These are phyloP conservation scores for Cladosporium colombiae DNA, from an alignment of 2,329 filamentous ascomycete genomes.

Conservation along the genomic window DNA sequence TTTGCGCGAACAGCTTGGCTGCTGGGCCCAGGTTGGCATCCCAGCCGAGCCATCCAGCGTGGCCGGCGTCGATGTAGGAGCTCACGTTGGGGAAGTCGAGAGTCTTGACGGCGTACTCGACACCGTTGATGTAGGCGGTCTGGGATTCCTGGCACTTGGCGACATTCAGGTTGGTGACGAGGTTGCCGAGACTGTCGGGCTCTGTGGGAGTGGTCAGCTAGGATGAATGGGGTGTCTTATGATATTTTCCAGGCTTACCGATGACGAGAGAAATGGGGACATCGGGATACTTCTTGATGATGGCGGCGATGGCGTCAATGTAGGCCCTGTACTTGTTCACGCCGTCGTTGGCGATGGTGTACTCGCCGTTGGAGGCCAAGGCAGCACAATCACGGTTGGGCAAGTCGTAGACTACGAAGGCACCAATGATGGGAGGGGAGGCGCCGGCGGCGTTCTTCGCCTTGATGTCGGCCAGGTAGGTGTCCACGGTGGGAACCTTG, in stretches of 20 bases:
- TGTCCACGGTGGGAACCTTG: slow-evolving; percentile 53
- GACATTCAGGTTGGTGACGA: slow-evolving; percentile 61
- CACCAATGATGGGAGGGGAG: slow-evolving; percentile 48
- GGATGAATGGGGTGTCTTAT: neutral
- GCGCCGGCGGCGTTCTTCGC: slow-evolving; percentile 51
- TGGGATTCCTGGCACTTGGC: slow-evolving; percentile 57
- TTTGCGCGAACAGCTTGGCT: slow-evolving; percentile 49
- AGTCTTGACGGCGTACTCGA: slow-evolving; percentile 57
- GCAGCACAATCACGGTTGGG: slow-evolving; percentile 66
- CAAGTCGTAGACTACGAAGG: slow-evolving; percentile 64
- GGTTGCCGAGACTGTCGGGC: slow-evolving; percentile 63
- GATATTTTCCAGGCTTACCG: slow-evolving; percentile 38
- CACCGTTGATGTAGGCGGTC: slow-evolving; percentile 56
- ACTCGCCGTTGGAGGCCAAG: slow-evolving; percentile 64
- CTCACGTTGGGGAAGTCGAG: slow-evolving; percentile 63
- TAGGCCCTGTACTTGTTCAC: slow-evolving; percentile 55
- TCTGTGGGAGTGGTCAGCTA: slow-evolving; percentile 49
- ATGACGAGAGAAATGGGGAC: slow-evolving; percentile 53
- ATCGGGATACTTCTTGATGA: slow-evolving; percentile 57
- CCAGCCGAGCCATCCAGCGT: slow-evolving; percentile 67
- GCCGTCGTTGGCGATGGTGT: slow-evolving; percentile 55
- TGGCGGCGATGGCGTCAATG: slow-evolving; percentile 56
- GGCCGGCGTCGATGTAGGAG: slow-evolving; percentile 65
- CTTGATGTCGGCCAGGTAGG: slow-evolving; percentile 51
- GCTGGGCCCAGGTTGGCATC: slow-evolving; percentile 58